Base-by-base conservation (phyloP, 495 filamentous ascomycete genomes). In the Penicillium angulare region DNA sequence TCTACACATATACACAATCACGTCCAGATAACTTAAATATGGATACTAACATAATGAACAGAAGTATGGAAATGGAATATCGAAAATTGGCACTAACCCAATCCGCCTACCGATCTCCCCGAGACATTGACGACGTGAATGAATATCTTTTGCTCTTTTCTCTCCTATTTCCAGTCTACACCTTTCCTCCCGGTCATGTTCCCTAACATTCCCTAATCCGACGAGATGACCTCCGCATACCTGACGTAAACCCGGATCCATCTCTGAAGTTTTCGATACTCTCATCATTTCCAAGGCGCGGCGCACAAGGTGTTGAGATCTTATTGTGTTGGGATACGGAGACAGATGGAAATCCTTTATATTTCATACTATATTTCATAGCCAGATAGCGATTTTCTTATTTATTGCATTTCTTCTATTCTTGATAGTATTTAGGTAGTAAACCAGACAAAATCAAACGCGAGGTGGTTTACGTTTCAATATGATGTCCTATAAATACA, bases 61-160 rank as follows among this genome's bases (percentile, higher is more conserved):
- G 74, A 66, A 13, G 71, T 62, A 64, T 77, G 74, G 74, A 53
- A 61, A 24, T 77, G 75, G 58, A 77, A 76, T 31, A 57, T 74
- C 32, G 63, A 75, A 8, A 69, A 72, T 68, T 77, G 64, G 33
- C 22, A 13, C n/a, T 34, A 17, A 31, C 24, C 8, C 12, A 8
- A 2, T 32, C 18, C 31, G n/a, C 18, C 34, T 4, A 23, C 44
- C 20, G 16, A 6, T 17, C 31, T 49, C 33, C 26, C 39, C 20
- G 48, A 31, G 43, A 49, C 35, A 29, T 63, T 65, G 47, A 73
- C 59, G 67, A 73, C 57, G 56, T 69, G 60, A 65, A 73, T 63
- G 67, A 72, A 46, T 22, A 36, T 10, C 29, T n/a, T n/a, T 42
- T 32, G 17, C 22, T 32, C 8, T 40, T 46, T 24, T 18, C 18